A percentile compares a stretch with the other conserved stretches of the same genome.
Conservation (phyloP, 192 early-diverging fungal species). For the Umbelopsis sp. region DNA sequence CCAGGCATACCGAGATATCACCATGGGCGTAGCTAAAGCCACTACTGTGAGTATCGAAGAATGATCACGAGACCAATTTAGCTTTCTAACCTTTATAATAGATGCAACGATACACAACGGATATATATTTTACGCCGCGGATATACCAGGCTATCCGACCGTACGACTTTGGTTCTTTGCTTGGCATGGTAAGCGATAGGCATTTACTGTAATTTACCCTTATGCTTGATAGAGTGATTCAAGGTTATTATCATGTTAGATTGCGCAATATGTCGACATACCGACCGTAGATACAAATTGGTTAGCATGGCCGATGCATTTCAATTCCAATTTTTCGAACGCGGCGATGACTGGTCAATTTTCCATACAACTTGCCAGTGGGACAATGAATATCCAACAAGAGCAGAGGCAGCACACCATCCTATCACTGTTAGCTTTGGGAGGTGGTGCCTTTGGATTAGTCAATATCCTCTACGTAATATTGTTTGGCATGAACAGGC, state of each 20-base stretch:
- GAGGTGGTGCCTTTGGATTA: slow-evolving; percentile 33
- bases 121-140: slow-evolving; percentile 15
- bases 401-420: slow-evolving; percentile 33
- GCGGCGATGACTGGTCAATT: slow-evolving; percentile 21
- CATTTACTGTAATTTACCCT: neutral
- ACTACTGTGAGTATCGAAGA: neutral
- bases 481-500: slow-evolving; percentile 31
- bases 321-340: neutral
- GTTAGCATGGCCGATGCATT: slow-evolving; percentile 11
- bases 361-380: slow-evolving; percentile 19
- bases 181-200: slow-evolving; percentile 28
- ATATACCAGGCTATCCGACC: slow-evolving; percentile 22
- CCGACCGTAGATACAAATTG: slow-evolving; percentile 13
- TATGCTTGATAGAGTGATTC: neutral
- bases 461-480: slow-evolving; percentile 29
- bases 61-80: neutral
- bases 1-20: slow-evolving; percentile 6
- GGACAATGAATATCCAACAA: slow-evolving; percentile 28
- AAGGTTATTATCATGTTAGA: neutral
- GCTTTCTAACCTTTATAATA: neutral
- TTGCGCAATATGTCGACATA: slow-evolving; percentile 22
- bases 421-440: slow-evolving; percentile 26
- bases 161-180: slow-evolving; percentile 2
- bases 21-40: slow-evolving; percentile 10
- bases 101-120: slow-evolving; percentile 5